Evolutionary conservation across 78 protist species (phyloP), one percentile per base, ranked within the genome.

Genomic region (Dictyostelium capitatum): DNA sequence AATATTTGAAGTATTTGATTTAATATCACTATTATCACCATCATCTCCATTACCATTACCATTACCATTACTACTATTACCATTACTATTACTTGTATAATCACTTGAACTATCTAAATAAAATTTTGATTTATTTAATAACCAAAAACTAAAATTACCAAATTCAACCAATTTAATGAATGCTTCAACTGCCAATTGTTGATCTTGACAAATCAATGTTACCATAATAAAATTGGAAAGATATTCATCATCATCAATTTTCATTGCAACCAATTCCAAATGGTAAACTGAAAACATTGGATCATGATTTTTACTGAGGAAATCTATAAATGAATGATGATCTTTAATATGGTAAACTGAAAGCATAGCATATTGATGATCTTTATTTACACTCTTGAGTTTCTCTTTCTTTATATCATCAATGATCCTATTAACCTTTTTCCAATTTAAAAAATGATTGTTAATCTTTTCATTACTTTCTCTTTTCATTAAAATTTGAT

Each of bases 281-380:
- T 28, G 19, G 14, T 0, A 4, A 30, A 65, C 41, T 14, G n/a
- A n/a, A n/a, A n/a, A n/a, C n/a, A n/a, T n/a, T n/a, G n/a, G n/a
- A n/a, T n/a, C n/a, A n/a, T n/a, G n/a, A n/a, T n/a, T n/a, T n/a
- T n/a, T n/a, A n/a, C n/a, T n/a, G n/a, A n/a, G n/a, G n/a, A n/a
- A n/a, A n/a, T n/a, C n/a, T n/a, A n/a, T n/a, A n/a, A n/a, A n/a
- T n/a, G n/a, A n/a, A n/a, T n/a, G n/a, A n/a, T n/a, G n/a, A n/a
- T n/a, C n/a, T n/a, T n/a, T n/a, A 32, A 67, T 67, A 6, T 67
- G 75, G 30, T 67, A 32, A 32, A 67, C 3, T 67, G 75, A 67
- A 30, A 67, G 30, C 12, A 32, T 15, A 7, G 30, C 25, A 4
- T n/a, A 9, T 12, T 30, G n/a, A n/a, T n/a, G n/a, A n/a, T 32